Percentiles rank a stretch among this genome's conserved stretches.
Conservation (phyloP, 306 rosid genomes). For the Amphicarpaea edgeworthii region DNA sequence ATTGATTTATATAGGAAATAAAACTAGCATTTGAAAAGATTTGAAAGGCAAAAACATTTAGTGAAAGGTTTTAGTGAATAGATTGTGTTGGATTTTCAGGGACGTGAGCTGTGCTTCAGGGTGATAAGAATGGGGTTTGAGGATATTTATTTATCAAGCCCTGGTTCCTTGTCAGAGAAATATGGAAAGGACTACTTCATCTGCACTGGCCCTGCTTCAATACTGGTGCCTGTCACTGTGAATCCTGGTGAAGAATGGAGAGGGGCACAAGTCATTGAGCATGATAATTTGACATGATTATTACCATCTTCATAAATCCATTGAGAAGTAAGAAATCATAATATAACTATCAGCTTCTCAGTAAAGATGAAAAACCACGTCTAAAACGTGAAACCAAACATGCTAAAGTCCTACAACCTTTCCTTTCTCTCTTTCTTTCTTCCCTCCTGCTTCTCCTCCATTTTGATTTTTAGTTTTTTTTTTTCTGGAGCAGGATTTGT, state of each 20-base stretch:
- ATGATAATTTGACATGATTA: slow-evolving; percentile 63
- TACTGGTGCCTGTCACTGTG: slow-evolving; percentile 80
- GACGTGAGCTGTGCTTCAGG: slow-evolving; percentile 84
- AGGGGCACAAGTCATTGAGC: slow-evolving; percentile 96
- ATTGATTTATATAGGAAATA: background rate
- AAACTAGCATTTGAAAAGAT: background rate
- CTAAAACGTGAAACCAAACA: background rate
- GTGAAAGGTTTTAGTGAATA: background rate
- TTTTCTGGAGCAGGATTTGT: slow-evolving; percentile 26
- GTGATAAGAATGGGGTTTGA: slow-evolving; percentile 96
- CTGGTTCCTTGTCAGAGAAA: slow-evolving; percentile 83
- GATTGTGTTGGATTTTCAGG: slow-evolving; percentile 57
- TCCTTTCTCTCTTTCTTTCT: background rate
- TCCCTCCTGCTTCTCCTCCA: slow-evolving; percentile 32
- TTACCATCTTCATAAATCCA: background rate
- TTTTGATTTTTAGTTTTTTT: slow-evolving; percentile 1
- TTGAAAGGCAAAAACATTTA: too few relatives aligned
- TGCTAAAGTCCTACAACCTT: background rate
- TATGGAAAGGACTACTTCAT: slow-evolving; percentile 81
- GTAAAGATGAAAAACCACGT: background rate
- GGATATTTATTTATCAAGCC: slow-evolving; percentile 87
- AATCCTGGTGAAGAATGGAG: slow-evolving; percentile 91
- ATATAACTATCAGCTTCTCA: background rate
- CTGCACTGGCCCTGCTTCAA: slow-evolving; percentile 97
- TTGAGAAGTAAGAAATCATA: background rate